These are phyloP conservation scores for Pseudognaphalium luteoalbum DNA, from an alignment of 129 eudicot genomes.

Conservation along the genomic window DNA sequence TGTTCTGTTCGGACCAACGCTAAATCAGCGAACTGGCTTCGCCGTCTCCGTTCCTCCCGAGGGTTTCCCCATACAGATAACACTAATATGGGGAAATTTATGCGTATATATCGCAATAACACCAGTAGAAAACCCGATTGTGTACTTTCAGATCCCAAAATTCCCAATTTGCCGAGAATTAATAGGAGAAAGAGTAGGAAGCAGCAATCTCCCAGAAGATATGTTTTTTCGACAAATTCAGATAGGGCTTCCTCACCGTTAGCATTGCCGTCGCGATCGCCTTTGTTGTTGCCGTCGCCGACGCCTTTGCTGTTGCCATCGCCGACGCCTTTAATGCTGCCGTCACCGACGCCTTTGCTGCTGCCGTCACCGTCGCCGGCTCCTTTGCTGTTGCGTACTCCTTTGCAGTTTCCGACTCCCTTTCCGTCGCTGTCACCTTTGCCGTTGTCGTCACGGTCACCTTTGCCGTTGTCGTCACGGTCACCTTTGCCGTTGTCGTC, in stretches of 20 bases:
- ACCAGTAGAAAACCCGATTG: neutral
- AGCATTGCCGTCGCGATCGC: neutral
- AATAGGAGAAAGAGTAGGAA: conserved; percentile 46
- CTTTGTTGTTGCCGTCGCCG: too few species aligned
- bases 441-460: too few species aligned
- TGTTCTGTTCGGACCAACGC: neutral
- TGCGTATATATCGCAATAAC: neutral
- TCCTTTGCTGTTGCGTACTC: too few species aligned
- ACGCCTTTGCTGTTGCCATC: neutral
- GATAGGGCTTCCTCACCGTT: conserved; percentile 7
- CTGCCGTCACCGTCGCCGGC: too few species aligned
- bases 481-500: neutral
- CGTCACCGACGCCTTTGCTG: too few species aligned
- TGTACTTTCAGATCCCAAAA: conserved; percentile 55
- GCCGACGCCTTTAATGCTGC: too few species aligned
- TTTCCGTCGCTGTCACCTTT: too few species aligned
- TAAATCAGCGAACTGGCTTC: conserved; percentile 56
- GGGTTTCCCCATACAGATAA: conserved; percentile 52
- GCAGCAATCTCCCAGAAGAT: conserved; percentile 59
- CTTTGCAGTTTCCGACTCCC: too few species aligned
- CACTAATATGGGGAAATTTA: conserved; percentile 45
- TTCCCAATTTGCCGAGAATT: conserved; percentile 17
- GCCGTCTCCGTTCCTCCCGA: conserved; percentile 67
- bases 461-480: too few species aligned
- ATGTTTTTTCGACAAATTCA: conserved; percentile 20